phyloP scores from a whole-genome alignment of 2,329 filamentous ascomycete genomes.

The Pseudocercospora eumusae region DNA sequence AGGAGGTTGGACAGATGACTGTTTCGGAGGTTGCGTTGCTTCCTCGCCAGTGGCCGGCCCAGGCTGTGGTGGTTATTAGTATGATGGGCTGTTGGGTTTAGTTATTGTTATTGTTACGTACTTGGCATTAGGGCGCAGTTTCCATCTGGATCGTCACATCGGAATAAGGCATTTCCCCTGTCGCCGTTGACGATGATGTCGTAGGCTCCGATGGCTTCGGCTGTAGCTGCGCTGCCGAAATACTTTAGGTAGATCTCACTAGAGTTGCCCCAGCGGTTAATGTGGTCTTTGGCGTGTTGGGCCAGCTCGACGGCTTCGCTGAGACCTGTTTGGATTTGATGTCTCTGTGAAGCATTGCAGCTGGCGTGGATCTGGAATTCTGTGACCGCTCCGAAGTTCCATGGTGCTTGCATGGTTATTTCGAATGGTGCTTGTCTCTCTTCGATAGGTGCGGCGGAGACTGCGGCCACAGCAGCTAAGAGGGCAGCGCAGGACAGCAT shows the following conservation, averaged over 20 bases:
- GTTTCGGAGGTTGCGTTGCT: conserved; percentile 65
- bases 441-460: conserved; percentile 22
- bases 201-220: conserved; percentile 62
- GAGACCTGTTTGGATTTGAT: conserved; percentile 59
- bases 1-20: conserved; percentile 68
- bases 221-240: conserved; percentile 63
- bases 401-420: conserved; percentile 19
- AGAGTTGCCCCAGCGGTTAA: conserved; percentile 58
- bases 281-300: conserved; percentile 63
- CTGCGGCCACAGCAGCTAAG: conserved; percentile 20
- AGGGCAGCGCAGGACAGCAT: conserved; percentile 19
- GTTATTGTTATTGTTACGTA: conserved; percentile 8
- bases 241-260: conserved; percentile 66
- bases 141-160: conserved; percentile 67
- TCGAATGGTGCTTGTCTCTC: conserved; percentile 25
- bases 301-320: conserved; percentile 61
- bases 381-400: conserved; percentile 41
- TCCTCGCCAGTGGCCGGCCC: conserved; percentile 69
- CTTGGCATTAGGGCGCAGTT: conserved; percentile 54
- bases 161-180: conserved; percentile 60
- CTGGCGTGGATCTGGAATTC: conserved; percentile 61
- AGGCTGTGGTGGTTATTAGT: conserved; percentile 47
- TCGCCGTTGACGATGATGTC: conserved; percentile 62
- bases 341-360: conserved; percentile 64
- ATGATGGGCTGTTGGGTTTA: background rate